A percentile compares a stretch with the other conserved stretches of the same genome.
Conservation (phyloP, 345 rosid genomes). For the Populus deltoides region DNA sequence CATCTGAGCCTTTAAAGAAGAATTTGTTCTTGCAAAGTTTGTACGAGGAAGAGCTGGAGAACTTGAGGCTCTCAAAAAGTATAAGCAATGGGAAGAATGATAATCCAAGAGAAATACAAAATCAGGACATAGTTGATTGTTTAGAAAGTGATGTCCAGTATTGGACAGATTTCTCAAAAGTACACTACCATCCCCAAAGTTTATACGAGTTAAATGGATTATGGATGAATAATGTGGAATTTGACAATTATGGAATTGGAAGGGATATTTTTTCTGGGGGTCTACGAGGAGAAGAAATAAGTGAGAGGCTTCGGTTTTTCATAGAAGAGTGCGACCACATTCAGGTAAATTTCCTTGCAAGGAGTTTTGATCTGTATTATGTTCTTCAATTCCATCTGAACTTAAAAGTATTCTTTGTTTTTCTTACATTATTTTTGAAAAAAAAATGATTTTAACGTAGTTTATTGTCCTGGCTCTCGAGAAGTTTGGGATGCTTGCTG, state of each 20-base stretch:
- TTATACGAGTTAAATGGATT: conserved; percentile 68
- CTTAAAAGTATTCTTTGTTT: background rate
- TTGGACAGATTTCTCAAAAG: conserved; percentile 96
- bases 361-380: background rate
- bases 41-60: conserved; percentile 52
- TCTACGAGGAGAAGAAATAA: conserved; percentile 68
- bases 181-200: conserved; percentile 80
- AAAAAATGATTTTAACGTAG: too few species aligned
- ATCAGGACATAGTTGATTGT: conserved; percentile 64
- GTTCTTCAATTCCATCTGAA: background rate
- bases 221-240: conserved; percentile 52
- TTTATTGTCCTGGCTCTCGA: background rate
- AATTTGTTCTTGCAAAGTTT: conserved; percentile 79
- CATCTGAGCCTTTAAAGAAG: conserved; percentile 53
- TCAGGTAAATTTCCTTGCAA: conserved; percentile 47
- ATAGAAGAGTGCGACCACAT: conserved; percentile 91
- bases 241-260: conserved; percentile 79
- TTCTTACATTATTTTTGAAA: background rate
- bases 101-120: conserved; percentile 43
- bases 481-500: background rate
- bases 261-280: conserved; percentile 60
- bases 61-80: conserved; percentile 11
- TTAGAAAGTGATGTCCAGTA: conserved; percentile 63
- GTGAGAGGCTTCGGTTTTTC: conserved; percentile 76
- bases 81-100: conserved; percentile 24